Conservation (phyloP, 148 eudicot genomes). For the Cornus florida region DNA sequence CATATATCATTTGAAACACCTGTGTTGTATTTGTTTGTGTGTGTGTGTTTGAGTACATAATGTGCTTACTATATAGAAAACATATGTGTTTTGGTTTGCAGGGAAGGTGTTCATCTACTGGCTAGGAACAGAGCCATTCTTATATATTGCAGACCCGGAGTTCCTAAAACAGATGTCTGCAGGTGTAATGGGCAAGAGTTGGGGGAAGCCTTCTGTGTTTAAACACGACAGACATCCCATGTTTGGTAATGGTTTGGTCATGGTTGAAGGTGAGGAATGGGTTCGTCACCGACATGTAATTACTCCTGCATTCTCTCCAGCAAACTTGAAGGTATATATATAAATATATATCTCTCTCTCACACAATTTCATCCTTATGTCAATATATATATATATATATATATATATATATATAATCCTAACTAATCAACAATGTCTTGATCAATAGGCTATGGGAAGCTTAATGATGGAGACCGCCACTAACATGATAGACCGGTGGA, state of each 20-base stretch:
- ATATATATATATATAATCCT: not conserved
- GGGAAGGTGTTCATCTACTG: constrained; percentile 89
- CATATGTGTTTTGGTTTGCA: constrained; percentile 21
- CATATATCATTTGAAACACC: no score
- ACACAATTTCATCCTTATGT: not conserved
- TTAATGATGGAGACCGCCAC: constrained; percentile 73
- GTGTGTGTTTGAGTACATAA: not conserved
- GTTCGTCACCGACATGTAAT: constrained; percentile 77
- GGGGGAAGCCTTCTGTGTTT: constrained; percentile 92
- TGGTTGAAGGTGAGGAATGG: constrained; percentile 87
- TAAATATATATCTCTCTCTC: not conserved
- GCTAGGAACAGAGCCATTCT: constrained; percentile 96
- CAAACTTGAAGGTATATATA: constrained; percentile 72
- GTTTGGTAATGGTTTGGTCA: constrained; percentile 86
- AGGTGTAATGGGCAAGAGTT: constrained; percentile 63
- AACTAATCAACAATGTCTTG: not conserved
- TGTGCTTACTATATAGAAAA: not conserved
- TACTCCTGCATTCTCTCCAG: constrained; percentile 81
- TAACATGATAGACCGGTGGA: constrained; percentile 68
- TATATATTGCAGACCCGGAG: constrained; percentile 82
- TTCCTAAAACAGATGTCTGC: constrained; percentile 70
- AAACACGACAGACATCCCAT: constrained; percentile 70
- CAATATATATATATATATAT: no score
- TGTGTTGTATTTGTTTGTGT: no score
- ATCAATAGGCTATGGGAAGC: constrained; percentile 68